phyloP scores from a whole-genome alignment of 73 alveolate genomes.

The Paramecium pentaurelia region DNA sequence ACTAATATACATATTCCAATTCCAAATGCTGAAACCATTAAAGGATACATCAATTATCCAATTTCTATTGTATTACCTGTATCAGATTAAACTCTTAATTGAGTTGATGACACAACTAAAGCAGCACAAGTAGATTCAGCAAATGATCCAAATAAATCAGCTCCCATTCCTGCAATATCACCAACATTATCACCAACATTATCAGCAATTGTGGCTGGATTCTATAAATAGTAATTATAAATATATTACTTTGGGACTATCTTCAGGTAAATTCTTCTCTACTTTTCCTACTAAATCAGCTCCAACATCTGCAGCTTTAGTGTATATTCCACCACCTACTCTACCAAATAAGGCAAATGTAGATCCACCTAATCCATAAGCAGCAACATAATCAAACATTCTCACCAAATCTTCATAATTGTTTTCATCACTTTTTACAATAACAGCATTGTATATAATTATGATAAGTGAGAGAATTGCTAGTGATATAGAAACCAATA shows the following conservation, averaged over 20 bases:
- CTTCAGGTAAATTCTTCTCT: slow-evolving; percentile 81
- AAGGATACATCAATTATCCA: slow-evolving; percentile 73
- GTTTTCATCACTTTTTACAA: not conserved
- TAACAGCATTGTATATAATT: slow-evolving; percentile 63
- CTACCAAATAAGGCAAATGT: slow-evolving; percentile 97
- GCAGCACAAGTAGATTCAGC: slow-evolving; percentile 96
- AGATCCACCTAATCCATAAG: slow-evolving; percentile 95
- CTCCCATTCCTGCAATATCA: slow-evolving; percentile 92
- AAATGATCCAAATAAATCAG: slow-evolving; percentile 93
- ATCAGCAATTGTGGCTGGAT: slow-evolving; percentile 94
- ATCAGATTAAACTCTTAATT: slow-evolving; percentile 46
- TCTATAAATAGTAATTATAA: not conserved
- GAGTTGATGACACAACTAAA: slow-evolving; percentile 80
- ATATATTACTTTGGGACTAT: slow-evolving; percentile 55
- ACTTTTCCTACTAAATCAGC: slow-evolving; percentile 95
- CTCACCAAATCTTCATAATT: slow-evolving; percentile 53
- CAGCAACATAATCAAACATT: slow-evolving; percentile 91
- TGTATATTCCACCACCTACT: slow-evolving; percentile 98
- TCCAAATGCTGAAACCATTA: slow-evolving; percentile 74
- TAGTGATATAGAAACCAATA: slow-evolving; percentile 82
- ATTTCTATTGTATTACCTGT: not conserved
- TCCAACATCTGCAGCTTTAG: slow-evolving; percentile 98
- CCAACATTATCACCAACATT: slow-evolving; percentile 87
- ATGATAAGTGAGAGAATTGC: slow-evolving; percentile 68
- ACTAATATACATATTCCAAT: slow-evolving; percentile 54